Evolutionary conservation across 2,329 filamentous ascomycete genomes (phyloP).

Genomic region (Lachnellula willkommii): DNA sequence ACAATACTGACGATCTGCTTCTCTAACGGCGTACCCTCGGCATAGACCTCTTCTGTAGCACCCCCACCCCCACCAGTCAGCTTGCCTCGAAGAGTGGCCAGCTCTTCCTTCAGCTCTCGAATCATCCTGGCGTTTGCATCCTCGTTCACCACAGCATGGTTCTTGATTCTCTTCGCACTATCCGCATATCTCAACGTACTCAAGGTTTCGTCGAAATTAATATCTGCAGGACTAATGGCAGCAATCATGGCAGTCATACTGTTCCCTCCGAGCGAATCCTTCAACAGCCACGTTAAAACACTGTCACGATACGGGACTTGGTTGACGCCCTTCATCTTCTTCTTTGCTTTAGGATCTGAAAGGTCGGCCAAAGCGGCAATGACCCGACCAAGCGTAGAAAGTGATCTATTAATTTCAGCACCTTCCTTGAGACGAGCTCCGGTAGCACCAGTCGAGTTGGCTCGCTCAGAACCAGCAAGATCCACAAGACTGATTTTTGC

Average conservation of each 20-base stretch:
- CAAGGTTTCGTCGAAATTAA: slow-evolving; percentile 97
- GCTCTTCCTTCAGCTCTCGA: slow-evolving; percentile 90
- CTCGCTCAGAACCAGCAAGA: slow-evolving; percentile 94
- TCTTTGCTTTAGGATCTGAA: slow-evolving; percentile 79
- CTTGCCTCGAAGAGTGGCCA: slow-evolving; percentile 80
- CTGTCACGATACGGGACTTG: slow-evolving; percentile 97
- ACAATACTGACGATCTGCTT: slow-evolving; percentile 96
- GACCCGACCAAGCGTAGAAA: slow-evolving; percentile 93
- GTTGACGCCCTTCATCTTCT: slow-evolving; percentile 57
- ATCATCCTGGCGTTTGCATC: slow-evolving; percentile 99
- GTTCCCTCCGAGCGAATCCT: slow-evolving; percentile 95
- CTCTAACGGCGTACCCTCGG: slow-evolving; percentile 85
- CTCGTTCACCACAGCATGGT: slow-evolving; percentile 98
- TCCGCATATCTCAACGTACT: slow-evolving; percentile 95
- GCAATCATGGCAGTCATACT: slow-evolving; percentile 99
- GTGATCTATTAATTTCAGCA: slow-evolving; percentile 94
- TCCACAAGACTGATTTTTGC: slow-evolving; percentile 98
- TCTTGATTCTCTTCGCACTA: slow-evolving; percentile 98
- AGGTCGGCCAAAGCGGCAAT: slow-evolving; percentile 93
- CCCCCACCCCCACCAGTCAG: slow-evolving; percentile 57
- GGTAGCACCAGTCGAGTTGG: slow-evolving; percentile 93
- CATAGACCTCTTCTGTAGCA: slow-evolving; percentile 75
- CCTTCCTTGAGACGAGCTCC: slow-evolving; percentile 94
- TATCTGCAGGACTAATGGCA: slow-evolving; percentile 94
- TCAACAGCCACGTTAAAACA: slow-evolving; percentile 90